phyloP scores from a whole-genome alignment of 169 alveolate genomes.

The Plasmodium billcollinsi region DNA sequence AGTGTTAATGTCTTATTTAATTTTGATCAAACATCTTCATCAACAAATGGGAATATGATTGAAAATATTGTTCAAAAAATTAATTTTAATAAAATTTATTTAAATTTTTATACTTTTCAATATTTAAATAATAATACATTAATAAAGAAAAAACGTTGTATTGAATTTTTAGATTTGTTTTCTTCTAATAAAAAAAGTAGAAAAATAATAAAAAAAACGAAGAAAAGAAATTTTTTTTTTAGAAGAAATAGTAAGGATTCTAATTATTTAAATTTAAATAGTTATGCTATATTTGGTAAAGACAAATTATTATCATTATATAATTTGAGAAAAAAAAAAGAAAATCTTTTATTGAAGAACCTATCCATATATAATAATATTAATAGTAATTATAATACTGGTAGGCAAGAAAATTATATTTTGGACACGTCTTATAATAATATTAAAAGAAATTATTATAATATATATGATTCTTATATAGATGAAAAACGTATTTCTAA shows the following conservation, averaged over 20 bases:
- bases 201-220: no score
- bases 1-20: constrained; percentile 17
- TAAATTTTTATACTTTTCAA: constrained; percentile 49
- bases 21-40: constrained; percentile 14
- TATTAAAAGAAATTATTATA: no score
- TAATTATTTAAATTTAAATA: no score
- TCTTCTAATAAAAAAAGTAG: background rate
- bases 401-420: background rate
- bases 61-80: constrained; percentile 18
- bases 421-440: no score
- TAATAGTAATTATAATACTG: no score
- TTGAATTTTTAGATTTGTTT: constrained; percentile 1
- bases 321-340: background rate
- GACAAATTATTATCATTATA: background rate
- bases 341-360: background rate
- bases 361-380: no score
- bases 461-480: no score
- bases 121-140: constrained; percentile 19
- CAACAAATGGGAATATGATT: background rate
- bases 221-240: background rate
- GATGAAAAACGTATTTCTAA: no score
- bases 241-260: background rate
- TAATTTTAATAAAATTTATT: constrained; percentile 23
- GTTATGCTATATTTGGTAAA: no score
- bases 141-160: constrained; percentile 17